These are phyloP conservation scores for Beta vulgaris DNA, from an alignment of 148 eudicot species.

Conservation along the genomic window DNA sequence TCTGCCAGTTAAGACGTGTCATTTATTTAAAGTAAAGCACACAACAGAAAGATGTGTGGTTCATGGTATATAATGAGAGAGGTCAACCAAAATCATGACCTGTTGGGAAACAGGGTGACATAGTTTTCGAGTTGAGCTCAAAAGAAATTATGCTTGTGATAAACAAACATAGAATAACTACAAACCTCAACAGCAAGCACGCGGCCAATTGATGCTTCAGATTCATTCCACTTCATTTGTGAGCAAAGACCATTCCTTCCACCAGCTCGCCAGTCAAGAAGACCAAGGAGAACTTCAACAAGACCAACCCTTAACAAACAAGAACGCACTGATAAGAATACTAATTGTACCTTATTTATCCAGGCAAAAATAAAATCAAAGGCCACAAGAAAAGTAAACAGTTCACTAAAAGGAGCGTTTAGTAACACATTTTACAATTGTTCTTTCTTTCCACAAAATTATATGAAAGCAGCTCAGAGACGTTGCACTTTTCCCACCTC, in stretches of 20 bases:
- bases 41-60: too few relatives aligned
- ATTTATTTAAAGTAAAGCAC: too few relatives aligned
- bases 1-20: too few relatives aligned
- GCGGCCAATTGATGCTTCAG: slow-evolving; percentile 98
- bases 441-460: neutral
- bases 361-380: neutral
- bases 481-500: neutral
- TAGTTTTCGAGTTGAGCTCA: neutral
- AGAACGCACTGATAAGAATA: slow-evolving; percentile 3
- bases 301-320: slow-evolving; percentile 79
- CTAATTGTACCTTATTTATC: neutral
- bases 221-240: slow-evolving; percentile 99
- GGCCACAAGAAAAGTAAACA: neutral
- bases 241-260: slow-evolving; percentile 85
- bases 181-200: slow-evolving; percentile 97
- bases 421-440: neutral
- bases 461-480: neutral
- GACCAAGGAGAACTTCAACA: slow-evolving; percentile 93
- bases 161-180: slow-evolving; percentile 11
- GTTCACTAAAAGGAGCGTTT: neutral
- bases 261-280: slow-evolving; percentile 99
- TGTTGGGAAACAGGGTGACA: neutral
- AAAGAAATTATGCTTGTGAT: neutral
- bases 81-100: too few relatives aligned
- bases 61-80: too few relatives aligned